Percentiles rank a stretch among this genome's conserved stretches.
Conservation (phyloP, 352 stramenopile species). For the Peronospora farinosa region DNA sequence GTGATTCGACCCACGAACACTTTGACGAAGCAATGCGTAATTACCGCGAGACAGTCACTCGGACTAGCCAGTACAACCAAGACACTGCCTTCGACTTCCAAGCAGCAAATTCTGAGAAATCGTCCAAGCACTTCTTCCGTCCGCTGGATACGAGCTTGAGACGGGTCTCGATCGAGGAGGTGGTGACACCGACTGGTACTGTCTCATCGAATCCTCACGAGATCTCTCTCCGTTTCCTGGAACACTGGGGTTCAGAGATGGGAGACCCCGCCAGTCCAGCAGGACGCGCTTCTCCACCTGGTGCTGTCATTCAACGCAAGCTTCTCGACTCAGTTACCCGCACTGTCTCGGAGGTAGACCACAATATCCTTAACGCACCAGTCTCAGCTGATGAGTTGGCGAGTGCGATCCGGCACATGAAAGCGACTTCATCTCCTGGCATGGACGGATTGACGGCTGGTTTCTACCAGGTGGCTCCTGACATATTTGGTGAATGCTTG, state of each 20-base stretch:
- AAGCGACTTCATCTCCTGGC: neutral
- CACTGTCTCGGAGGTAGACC: neutral
- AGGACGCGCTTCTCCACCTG: neutral
- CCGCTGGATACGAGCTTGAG: neutral
- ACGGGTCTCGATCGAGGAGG: conserved; percentile 1
- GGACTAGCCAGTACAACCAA: neutral
- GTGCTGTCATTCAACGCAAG: neutral
- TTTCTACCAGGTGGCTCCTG: neutral
- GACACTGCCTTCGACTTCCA: conserved; percentile 2
- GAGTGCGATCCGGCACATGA: neutral
- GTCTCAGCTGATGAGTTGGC: neutral
- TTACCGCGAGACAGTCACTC: neutral
- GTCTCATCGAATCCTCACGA: neutral
- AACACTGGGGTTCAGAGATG: conserved; percentile 1
- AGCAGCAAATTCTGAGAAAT: neutral
- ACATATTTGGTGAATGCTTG: neutral
- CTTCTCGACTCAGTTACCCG: neutral
- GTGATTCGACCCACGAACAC: neutral
- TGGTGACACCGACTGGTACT: neutral
- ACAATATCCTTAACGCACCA: neutral
- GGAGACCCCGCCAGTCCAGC: neutral
- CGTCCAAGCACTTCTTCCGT: neutral
- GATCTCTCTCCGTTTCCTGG: neutral
- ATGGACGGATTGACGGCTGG: neutral
- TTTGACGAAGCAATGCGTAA: neutral